phyloP scores from a whole-genome alignment of 2,329 filamentous ascomycete species.

The Calonectria pauciramosa region DNA sequence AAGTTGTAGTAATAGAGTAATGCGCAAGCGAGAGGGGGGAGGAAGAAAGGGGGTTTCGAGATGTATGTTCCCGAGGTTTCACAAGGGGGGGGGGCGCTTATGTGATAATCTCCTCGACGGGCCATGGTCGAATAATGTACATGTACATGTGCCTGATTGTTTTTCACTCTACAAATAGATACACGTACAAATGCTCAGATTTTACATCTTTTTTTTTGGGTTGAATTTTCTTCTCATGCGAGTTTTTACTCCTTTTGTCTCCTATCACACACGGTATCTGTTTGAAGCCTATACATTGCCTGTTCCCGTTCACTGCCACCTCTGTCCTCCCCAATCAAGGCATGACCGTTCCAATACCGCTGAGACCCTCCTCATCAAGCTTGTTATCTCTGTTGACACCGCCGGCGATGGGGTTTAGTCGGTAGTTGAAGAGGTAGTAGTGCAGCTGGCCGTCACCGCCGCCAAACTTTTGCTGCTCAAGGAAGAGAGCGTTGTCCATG shows the following conservation, averaged over 20 bases:
- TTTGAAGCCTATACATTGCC: slow-evolving; percentile 1
- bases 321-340: slow-evolving; percentile 49
- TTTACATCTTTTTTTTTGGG: slow-evolving; percentile 5
- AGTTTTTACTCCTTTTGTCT: neutral
- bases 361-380: slow-evolving; percentile 82
- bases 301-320: neutral
- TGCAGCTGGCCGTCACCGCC: slow-evolving; percentile 94
- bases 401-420: slow-evolving; percentile 85
- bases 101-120: slow-evolving; percentile 12
- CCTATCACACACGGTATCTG: neutral
- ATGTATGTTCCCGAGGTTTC: slow-evolving; percentile 20
- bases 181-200: neutral
- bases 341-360: slow-evolving; percentile 93
- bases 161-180: slow-evolving; percentile 1
- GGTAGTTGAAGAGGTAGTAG: slow-evolving; percentile 98
- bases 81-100: slow-evolving; percentile 20
- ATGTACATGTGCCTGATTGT: neutral
- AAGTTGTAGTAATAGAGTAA: slow-evolving; percentile 48
- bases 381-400: slow-evolving; percentile 86
- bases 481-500: slow-evolving; percentile 93
- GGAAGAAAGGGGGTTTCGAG: neutral
- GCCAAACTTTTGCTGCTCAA: slow-evolving; percentile 94
- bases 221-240: neutral
- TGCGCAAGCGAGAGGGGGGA: neutral
- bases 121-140: neutral